phyloP scores from a whole-genome alignment of 805 yeast species.

The Candida pini region DNA sequence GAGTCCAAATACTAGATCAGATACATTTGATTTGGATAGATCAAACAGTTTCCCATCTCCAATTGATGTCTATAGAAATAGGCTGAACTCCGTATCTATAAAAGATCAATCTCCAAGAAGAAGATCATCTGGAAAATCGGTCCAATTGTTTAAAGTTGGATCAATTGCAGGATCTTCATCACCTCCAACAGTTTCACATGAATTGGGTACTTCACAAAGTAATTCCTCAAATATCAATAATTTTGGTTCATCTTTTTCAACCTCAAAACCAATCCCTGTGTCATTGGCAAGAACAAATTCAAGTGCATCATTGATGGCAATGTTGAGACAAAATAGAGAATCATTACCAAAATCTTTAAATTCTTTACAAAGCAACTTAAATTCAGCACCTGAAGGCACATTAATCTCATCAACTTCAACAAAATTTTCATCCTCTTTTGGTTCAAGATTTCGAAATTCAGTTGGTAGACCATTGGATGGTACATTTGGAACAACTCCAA shows the following conservation, averaged over 20 bases:
- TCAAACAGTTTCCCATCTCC: constrained; percentile 12
- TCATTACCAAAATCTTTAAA: constrained; percentile 38
- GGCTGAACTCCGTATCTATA: constrained; percentile 21
- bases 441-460: constrained; percentile 40
- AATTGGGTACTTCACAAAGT: constrained; percentile 4
- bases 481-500: background rate
- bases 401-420: constrained; percentile 35
- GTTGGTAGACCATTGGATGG: constrained; percentile 12
- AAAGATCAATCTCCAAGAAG: constrained; percentile 19
- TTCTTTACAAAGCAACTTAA: constrained; percentile 17
- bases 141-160: constrained; percentile 61
- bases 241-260: constrained; percentile 18
- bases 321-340: constrained; percentile 36
- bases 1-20: constrained; percentile 6
- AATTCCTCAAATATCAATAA: constrained; percentile 7
- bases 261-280: constrained; percentile 30
- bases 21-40: constrained; percentile 12
- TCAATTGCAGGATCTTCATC: constrained; percentile 41
- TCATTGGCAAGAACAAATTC: constrained; percentile 45
- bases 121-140: constrained; percentile 31
- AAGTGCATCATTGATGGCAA: constrained; percentile 48
- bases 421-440: constrained; percentile 67
- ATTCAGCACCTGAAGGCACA: constrained; percentile 2
- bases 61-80: constrained; percentile 12
- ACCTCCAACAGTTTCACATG: constrained; percentile 19